Base-by-base conservation (phyloP, 192 early-diverging fungal species). In the Backusella macrospora region DNA sequence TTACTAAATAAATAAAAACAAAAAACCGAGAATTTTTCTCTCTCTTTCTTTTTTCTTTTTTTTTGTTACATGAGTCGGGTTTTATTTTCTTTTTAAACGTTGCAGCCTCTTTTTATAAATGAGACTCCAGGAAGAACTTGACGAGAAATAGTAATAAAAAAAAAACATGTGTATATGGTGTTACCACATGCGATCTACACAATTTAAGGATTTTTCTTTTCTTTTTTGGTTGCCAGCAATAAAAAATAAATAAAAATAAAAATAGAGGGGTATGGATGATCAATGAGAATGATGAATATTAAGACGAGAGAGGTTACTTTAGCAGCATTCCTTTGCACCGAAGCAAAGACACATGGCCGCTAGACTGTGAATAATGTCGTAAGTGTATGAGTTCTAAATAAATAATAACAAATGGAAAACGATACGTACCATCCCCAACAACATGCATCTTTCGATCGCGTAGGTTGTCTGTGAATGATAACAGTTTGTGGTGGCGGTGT, bases 301-400 rank as follows among this genome's bases (percentile, higher is more conserved):
- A 43, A 43, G 12, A 21, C 16, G 40, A 40, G 21, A 13, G 18
- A 2, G 21, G 29, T 16, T 26, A 12, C 37, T 21, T 72, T 64
- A 72, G 18, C 71, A 72, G 59, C 71, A 72, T 62, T 72, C 71
- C 43, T 72, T 72, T 39, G 59, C 59, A 26, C 71, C 71, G 26
- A 72, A 64, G 42, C 71, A 72, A 37, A 72, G 62, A 6, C 39
- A 45, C 42, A 72, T 15, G 18, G 71, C 71, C 18, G 59, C 71
- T 45, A 72, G 39, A 72, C 71, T 72, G 62, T 43, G 21, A 42
- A 66, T 16, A 18, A 42, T 15, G 6, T 21, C n/a, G 39, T 21
- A n/a, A 18, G 38, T 38, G 42, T 18, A 39, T 21, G 21, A 39
- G 14, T 21, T 23, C n/a, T 42, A 42, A 42, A 66, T 66, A 38